These are phyloP conservation scores for Teratosphaeria viscida DNA, from an alignment of 2,329 filamentous ascomycete species.

Conservation along the genomic window DNA sequence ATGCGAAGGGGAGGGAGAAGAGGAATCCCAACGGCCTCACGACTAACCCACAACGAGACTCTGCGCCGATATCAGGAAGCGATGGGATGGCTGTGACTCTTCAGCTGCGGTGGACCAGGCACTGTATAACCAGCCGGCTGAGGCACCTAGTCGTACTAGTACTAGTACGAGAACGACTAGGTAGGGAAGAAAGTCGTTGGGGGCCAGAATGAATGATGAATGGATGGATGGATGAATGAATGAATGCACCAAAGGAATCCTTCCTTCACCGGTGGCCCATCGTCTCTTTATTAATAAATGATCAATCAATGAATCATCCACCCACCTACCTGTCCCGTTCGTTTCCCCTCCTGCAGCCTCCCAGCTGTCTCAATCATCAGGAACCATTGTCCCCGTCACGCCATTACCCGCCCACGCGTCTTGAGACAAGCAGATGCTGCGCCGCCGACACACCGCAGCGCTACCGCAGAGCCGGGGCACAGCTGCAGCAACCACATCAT, in stretches of 20 bases:
- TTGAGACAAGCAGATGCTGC: background rate
- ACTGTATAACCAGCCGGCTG: background rate
- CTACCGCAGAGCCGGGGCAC: no score
- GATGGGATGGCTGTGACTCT: background rate
- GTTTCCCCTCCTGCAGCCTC: background rate
- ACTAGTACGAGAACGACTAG: background rate
- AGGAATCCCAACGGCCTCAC: background rate
- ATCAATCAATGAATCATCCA: no score
- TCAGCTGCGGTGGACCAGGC: background rate
- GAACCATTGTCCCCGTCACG: background rate
- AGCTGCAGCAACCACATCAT: background rate
- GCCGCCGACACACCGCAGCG: background rate
- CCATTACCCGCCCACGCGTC: background rate
- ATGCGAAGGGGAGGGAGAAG: background rate
- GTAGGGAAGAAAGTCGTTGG: background rate
- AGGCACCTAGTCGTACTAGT: no score
- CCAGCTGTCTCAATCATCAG: background rate
- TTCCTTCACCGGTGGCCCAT: background rate
- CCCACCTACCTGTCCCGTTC: background rate
- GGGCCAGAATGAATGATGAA: background rate
- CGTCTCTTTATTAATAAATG: background rate
- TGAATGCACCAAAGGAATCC: background rate
- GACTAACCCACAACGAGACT: background rate
- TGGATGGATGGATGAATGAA: background rate
- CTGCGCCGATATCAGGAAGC: background rate